Conservation (phyloP, 768 basidiomycete species). For the Phaeotremella skinneri region DNA sequence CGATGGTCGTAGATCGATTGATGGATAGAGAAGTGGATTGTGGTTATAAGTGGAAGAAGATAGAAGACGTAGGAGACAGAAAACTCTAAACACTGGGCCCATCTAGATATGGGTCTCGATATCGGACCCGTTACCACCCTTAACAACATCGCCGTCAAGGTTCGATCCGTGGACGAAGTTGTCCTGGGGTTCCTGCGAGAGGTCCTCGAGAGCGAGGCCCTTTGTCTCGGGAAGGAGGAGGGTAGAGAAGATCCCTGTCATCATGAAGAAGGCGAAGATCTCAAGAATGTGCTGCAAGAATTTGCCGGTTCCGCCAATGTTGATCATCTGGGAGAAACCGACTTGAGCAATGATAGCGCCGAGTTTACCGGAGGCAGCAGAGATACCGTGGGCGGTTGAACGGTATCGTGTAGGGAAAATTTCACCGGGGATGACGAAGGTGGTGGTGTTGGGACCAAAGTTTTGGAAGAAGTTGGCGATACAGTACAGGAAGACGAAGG, state of each 20-base stretch:
- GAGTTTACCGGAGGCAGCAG: constrained; percentile 51
- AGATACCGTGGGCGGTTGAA: constrained; percentile 51
- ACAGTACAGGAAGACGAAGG: constrained; percentile 48
- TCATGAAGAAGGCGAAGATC: constrained; percentile 51
- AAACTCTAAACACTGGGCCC: too few species aligned
- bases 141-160: neutral
- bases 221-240: constrained; percentile 51
- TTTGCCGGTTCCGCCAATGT: constrained; percentile 47
- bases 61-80: too few species aligned
- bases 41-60: too few species aligned
- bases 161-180: constrained; percentile 22
- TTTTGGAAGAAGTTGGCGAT: constrained; percentile 53
- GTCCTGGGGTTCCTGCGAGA: constrained; percentile 41
- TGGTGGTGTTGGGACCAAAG: constrained; percentile 51
- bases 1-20: too few species aligned
- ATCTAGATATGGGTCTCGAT: neutral
- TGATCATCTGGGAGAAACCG: constrained; percentile 49
- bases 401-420: constrained; percentile 53
- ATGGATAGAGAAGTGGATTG: too few species aligned
- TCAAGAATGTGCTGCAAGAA: constrained; percentile 50
- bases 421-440: constrained; percentile 51
- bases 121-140: neutral
- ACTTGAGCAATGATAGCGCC: constrained; percentile 54
- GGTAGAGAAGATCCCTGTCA: constrained; percentile 48
- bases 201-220: constrained; percentile 44